Base-by-base conservation (phyloP, 352 stramenopile species). In the Phytophthora pinifolia region DNA sequence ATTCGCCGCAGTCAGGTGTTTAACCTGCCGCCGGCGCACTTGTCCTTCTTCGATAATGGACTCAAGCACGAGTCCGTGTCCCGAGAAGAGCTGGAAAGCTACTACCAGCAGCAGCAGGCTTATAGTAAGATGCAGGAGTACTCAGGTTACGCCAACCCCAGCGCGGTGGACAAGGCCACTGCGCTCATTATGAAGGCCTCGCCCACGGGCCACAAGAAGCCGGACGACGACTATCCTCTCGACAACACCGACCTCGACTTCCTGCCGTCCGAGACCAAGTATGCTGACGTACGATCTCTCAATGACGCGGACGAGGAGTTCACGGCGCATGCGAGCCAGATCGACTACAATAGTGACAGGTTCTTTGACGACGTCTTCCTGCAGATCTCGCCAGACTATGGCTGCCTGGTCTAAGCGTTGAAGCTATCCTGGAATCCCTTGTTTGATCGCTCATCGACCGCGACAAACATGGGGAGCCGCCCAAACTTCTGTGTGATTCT, bases 311-410 rank as follows among this genome's bases (percentile, higher is more conserved):
- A 86, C 36, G 71, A 79, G 20, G 67, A 76, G 56, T 77, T 79
- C 36, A 71, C 62, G 22, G 67, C 78, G 15, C 62, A 68, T 30
- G 54, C 64, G n/a, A 78, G 44, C 27, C 70, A 82, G 43, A 67
- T 84, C 47, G 81, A 91, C 55, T 89, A 86, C 67, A 79, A 54
- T 48, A 88, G 71, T 44, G 79, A 89, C 32, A 70, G 72, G 36
- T 88, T 87, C 64, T 88, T 86, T 54, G 79, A 86, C 65, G 73
- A 92, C 44, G 73, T 92, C 14, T 89, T 88, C 51, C 62, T 89
- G 25, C 81, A 92, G 46, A 88, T 88, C 50, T 88, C 79, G 13
- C 79, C 81, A 0, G 74, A 89, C 56, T 88, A 86, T 25, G 80
- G 76, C 46, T 89, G 78, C 39, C 63, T 89, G 46, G 78, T 88